Evolutionary conservation across 2,329 filamentous ascomycete species (phyloP).

Genomic region (Xenosphaeropsis pyriputrescens): DNA sequence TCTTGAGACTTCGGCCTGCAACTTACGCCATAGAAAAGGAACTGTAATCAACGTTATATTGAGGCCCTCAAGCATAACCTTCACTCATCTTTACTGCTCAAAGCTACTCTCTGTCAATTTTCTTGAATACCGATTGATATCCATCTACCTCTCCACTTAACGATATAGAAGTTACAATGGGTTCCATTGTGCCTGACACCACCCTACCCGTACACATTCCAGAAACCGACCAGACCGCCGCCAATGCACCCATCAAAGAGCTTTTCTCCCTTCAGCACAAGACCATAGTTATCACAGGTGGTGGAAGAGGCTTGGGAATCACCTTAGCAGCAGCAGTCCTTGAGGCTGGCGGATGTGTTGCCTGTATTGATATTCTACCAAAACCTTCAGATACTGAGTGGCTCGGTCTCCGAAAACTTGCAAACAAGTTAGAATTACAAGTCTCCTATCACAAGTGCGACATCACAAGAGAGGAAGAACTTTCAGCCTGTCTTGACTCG

Average conservation of each 20-base stretch:
- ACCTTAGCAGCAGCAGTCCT: slow-evolving; percentile 29
- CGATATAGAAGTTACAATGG: background rate
- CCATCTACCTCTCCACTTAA: background rate
- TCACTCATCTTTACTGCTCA: too few relatives aligned
- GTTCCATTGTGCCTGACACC: slow-evolving; percentile 4
- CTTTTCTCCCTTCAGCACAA: slow-evolving; percentile 19
- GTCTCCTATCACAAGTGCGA: too few relatives aligned
- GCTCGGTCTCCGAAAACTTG: slow-evolving; percentile 25
- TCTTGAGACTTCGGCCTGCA: too few relatives aligned
- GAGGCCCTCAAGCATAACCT: too few relatives aligned
- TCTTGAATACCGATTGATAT: background rate
- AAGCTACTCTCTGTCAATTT: too few relatives aligned
- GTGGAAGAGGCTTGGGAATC: slow-evolving; percentile 32
- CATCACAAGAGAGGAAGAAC: too few relatives aligned
- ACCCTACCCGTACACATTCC: slow-evolving; percentile 8
- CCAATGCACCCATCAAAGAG: slow-evolving; percentile 10
- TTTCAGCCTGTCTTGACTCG: too few relatives aligned
- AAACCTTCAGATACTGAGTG: slow-evolving; percentile 24
- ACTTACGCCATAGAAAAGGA: too few relatives aligned
- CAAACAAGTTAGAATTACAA: slow-evolving; percentile 15
- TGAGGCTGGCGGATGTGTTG: slow-evolving; percentile 24
- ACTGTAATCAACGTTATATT: too few relatives aligned
- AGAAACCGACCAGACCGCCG: slow-evolving; percentile 17
- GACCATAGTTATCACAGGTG: slow-evolving; percentile 31
- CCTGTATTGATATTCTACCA: slow-evolving; percentile 29